A percentile compares a stretch with the other conserved stretches of the same genome.
Conservation (phyloP, 73 alveolate genomes). For the Symbiodinium natans region DNA sequence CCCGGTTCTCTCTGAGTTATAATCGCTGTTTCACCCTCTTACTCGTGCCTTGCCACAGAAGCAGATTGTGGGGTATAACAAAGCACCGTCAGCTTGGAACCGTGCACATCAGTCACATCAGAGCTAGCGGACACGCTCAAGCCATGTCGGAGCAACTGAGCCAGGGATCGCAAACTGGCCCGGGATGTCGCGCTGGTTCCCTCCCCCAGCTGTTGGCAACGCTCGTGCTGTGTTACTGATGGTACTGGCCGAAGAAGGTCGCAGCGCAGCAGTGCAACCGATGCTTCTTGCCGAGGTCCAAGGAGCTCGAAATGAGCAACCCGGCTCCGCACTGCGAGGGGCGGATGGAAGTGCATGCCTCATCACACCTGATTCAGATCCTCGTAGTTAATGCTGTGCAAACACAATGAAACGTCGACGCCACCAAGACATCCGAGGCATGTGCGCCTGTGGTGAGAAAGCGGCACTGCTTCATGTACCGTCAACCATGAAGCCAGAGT, state of each 20-base stretch:
- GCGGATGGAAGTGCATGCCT: conserved; percentile 26
- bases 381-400: neutral
- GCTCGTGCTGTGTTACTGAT: too few relatives aligned
- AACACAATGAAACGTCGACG: neutral
- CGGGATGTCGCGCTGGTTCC: conserved; percentile 14
- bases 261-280: neutral
- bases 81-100: too few relatives aligned
- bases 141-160: too few relatives aligned
- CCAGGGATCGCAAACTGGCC: conserved; percentile 16
- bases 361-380: neutral
- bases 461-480: conserved; percentile 83
- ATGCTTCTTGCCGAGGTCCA: conserved; percentile 9
- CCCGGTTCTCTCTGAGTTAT: too few relatives aligned
- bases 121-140: too few relatives aligned
- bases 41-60: too few relatives aligned
- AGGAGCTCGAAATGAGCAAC: conserved; percentile 47
- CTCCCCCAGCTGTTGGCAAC: neutral
- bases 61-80: too few relatives aligned
- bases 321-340: conserved; percentile 11
- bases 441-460: conserved; percentile 26
- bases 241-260: too few relatives aligned
- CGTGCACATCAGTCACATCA: too few relatives aligned
- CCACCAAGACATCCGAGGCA: neutral
- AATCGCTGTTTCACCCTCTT: too few relatives aligned
- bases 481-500: conserved; percentile 57